Conservation (phyloP, 208 protist genomes). For the Crithidia acanthocephali region DNA sequence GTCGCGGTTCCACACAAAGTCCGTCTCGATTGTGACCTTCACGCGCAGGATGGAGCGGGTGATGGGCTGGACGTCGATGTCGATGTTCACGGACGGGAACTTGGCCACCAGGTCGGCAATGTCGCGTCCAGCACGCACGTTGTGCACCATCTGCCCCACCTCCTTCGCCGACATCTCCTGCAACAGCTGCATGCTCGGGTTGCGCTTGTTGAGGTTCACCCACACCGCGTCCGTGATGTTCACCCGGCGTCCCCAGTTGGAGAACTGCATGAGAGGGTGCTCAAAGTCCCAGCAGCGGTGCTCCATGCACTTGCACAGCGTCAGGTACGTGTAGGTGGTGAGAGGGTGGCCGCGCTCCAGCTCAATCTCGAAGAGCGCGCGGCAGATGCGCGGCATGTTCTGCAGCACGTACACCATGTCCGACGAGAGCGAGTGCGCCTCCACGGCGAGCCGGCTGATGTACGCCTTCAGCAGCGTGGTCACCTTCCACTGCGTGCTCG, state of each 20-base stretch:
- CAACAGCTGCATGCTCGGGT: constrained; percentile 79
- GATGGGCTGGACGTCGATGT: constrained; percentile 97
- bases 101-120: constrained; percentile 83
- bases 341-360: constrained; percentile 92
- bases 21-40: constrained; percentile 86
- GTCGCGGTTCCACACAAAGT: constrained; percentile 95
- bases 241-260: constrained; percentile 51
- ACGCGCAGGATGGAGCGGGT: constrained; percentile 96
- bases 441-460: constrained; percentile 88
- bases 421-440: constrained; percentile 93
- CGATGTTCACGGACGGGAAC: constrained; percentile 93
- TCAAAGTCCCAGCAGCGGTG: constrained; percentile 94
- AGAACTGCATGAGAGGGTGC: constrained; percentile 92
- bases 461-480: constrained; percentile 98
- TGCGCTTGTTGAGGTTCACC: constrained; percentile 69
- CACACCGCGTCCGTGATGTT: constrained; percentile 84
- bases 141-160: constrained; percentile 89
- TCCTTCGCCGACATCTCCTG: constrained; percentile 82
- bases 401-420: constrained; percentile 97
- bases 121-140: constrained; percentile 76
- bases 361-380: constrained; percentile 98
- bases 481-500: constrained; percentile 94
- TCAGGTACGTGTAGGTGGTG: constrained; percentile 88
- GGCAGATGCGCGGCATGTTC: constrained; percentile 95
- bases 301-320: constrained; percentile 94